These are phyloP conservation scores for Neurospora sp. DNA, from an alignment of 495 filamentous ascomycete genomes.

Conservation along the genomic window DNA sequence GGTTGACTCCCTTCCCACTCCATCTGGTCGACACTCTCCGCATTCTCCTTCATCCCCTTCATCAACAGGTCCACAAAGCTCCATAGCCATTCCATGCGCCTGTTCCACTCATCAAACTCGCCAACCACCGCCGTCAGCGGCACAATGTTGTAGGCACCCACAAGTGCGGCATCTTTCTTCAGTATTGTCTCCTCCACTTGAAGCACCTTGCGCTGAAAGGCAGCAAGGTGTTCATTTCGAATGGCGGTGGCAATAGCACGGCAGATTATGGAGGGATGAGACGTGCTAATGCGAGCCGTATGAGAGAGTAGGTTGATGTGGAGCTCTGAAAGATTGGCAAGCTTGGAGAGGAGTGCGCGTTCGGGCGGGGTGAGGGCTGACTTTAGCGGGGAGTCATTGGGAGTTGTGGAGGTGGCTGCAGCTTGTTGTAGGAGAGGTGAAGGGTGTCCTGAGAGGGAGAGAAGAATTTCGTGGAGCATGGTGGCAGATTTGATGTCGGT, in stretches of 20 bases:
- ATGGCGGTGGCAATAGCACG: constrained; percentile 80
- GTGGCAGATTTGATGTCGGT: constrained; percentile 3
- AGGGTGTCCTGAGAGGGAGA: constrained; percentile 86
- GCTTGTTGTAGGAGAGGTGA: constrained; percentile 63
- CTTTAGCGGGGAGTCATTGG: constrained; percentile 22
- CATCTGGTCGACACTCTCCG: neutral
- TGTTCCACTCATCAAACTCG: constrained; percentile 76
- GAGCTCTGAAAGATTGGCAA: constrained; percentile 64
- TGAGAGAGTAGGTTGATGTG: constrained; percentile 58
- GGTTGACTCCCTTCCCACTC: neutral
- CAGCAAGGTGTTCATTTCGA: constrained; percentile 56
- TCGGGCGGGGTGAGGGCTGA: constrained; percentile 61
- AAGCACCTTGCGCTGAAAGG: constrained; percentile 74
- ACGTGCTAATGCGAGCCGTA: constrained; percentile 52
- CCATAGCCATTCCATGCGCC: constrained; percentile 80
- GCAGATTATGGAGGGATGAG: constrained; percentile 70
- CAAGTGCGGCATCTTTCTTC: constrained; percentile 54
- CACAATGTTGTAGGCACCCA: constrained; percentile 87
- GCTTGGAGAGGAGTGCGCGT: constrained; percentile 65
- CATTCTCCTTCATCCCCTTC: constrained; percentile 3
- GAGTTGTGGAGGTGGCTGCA: constrained; percentile 22
- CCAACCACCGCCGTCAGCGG: constrained; percentile 74
- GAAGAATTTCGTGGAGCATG: constrained; percentile 96
- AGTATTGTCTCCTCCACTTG: constrained; percentile 74
- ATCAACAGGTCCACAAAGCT: constrained; percentile 57